Evolutionary conservation across 2,329 filamentous ascomycete species (phyloP).

Genomic region (Colletotrichum sp.): DNA sequence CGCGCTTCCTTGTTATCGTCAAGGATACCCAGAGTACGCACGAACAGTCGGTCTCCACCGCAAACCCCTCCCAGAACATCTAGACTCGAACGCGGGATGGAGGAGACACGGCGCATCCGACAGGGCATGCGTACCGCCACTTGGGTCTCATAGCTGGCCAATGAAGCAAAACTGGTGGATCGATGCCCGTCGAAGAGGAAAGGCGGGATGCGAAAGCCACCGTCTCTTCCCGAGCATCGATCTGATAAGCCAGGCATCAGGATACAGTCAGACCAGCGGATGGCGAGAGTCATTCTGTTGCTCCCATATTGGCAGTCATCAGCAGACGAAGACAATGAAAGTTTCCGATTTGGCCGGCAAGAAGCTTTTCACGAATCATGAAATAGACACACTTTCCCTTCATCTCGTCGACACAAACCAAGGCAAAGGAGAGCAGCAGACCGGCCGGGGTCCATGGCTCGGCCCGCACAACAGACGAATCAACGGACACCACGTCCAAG

Average conservation of each 20-base stretch:
- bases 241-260: not conserved
- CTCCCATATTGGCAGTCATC: not conserved
- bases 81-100: not conserved
- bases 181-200: not conserved
- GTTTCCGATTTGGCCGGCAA: not conserved
- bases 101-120: not conserved
- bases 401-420: not conserved
- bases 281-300: not conserved
- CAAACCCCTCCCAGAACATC: not conserved
- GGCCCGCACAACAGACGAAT: slow-evolving; percentile 15
- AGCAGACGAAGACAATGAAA: not conserved
- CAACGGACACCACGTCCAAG: slow-evolving; percentile 13
- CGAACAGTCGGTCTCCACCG: not conserved
- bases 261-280: not conserved
- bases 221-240: not conserved
- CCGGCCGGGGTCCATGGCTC: slow-evolving; percentile 7
- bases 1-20: not conserved
- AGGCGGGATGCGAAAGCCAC: not conserved
- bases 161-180: not conserved
- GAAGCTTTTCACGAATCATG: not conserved
- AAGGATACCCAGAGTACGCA: not conserved
- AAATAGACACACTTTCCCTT: not conserved
- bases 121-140: not conserved
- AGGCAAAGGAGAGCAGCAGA: not conserved
- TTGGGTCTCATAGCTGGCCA: not conserved